Percentiles rank a stretch among this genome's conserved stretches.
phyloP scores from a whole-genome alignment of 306 rosid species.

The Prunus dulcis region DNA sequence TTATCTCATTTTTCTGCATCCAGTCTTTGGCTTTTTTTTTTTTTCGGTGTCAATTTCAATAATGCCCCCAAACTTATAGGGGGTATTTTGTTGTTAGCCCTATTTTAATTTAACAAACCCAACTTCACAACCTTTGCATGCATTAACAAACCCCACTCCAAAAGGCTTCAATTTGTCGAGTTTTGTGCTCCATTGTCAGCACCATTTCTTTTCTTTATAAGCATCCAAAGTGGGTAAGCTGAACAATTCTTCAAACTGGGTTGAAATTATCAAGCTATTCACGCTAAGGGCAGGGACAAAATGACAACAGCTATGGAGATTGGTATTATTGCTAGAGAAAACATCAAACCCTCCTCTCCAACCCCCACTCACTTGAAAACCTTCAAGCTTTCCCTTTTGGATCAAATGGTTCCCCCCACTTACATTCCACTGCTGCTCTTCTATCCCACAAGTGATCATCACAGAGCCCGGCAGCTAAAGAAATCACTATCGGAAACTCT shows the following conservation, averaged over 20 bases:
- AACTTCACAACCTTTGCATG: background rate
- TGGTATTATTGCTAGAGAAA: background rate
- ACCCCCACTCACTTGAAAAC: slow-evolving; percentile 13
- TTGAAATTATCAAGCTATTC: background rate
- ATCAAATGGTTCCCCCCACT: slow-evolving; percentile 4
- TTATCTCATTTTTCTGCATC: no score
- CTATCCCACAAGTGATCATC: background rate
- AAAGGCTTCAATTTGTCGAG: background rate
- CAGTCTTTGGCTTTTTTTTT: no score
- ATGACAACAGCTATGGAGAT: background rate
- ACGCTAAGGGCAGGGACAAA: background rate
- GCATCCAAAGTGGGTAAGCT: background rate
- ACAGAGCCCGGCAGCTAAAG: slow-evolving; percentile 2
- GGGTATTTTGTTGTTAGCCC: no score
- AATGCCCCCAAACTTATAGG: no score
- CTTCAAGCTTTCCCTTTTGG: slow-evolving; percentile 26
- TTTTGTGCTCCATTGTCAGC: background rate
- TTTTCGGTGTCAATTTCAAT: no score
- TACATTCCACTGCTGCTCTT: slow-evolving; percentile 8
- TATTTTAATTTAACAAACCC: background rate
- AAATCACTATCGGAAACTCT: slow-evolving; percentile 27
- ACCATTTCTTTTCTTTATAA: background rate
- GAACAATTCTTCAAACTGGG: background rate
- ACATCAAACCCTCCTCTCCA: slow-evolving; percentile 27
- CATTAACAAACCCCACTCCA: background rate